Evolutionary conservation across 1,139 yeast species (phyloP).

Genomic region (Hyphopichia buzzinii): DNA sequence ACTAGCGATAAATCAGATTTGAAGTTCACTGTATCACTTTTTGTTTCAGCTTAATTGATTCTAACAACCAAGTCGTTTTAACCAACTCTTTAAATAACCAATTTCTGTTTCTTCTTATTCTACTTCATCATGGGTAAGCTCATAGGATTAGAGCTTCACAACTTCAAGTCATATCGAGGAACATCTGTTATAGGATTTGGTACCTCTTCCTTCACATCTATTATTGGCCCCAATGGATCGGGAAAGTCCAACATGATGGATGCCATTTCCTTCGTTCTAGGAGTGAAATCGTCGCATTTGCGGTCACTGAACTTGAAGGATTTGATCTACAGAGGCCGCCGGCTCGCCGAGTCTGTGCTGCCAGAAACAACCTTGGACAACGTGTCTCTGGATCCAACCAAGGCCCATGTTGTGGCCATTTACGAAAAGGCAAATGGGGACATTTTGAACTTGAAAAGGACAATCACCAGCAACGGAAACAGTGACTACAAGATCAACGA

Average conservation of each 20-base stretch:
- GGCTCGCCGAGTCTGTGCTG: conserved; percentile 15
- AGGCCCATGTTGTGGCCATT: conserved; percentile 79
- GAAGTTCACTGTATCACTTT: too few relatives aligned
- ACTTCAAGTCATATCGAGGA: conserved; percentile 91
- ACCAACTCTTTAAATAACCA: too few relatives aligned
- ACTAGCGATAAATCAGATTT: too few relatives aligned
- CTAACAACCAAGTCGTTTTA: too few relatives aligned
- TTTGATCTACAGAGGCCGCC: conserved; percentile 74
- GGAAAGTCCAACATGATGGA: conserved; percentile 99
- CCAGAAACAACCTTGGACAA: conserved; percentile 15
- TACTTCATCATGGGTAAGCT: conserved; percentile 63
- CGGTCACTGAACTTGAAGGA: conserved; percentile 75
- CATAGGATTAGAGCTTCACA: conserved; percentile 69
- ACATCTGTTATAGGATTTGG: conserved; percentile 79
- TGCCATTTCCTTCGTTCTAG: conserved; percentile 93
- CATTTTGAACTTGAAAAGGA: conserved; percentile 50
- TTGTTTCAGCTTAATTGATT: too few relatives aligned
- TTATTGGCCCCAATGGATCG: conserved; percentile 97
- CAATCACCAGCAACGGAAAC: conserved; percentile 53
- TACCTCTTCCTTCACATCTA: conserved; percentile 76
- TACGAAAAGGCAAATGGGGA: conserved; percentile 66
- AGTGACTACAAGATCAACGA: conserved; percentile 73
- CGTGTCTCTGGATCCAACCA: conserved; percentile 42
- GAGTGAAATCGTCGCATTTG: conserved; percentile 73
- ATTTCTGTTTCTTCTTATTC: too few relatives aligned